Evolutionary conservation across 2,329 filamentous ascomycete species (phyloP), one percentile per base, ranked within the genome.

Genomic region (Talaromyces funiculosus): DNA sequence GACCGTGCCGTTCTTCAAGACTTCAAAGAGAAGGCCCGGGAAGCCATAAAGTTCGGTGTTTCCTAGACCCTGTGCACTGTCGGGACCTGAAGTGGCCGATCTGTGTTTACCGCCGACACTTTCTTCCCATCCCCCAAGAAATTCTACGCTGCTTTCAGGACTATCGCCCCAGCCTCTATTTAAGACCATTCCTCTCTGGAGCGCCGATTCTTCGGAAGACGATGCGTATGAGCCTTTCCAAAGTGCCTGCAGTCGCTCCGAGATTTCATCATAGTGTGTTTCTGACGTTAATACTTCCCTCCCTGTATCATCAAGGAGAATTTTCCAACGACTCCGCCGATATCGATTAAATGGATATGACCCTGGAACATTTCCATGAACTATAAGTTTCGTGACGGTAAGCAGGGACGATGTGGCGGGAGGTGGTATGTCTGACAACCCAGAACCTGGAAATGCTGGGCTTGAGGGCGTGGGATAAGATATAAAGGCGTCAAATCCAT

Each of bases 301-400:
- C 9, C 75, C 71, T 4, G 78, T 65, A 22, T 57, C 40, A 33
- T 75, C 71, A 0, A 79, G 71, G 9, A 84, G 76, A 12, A 96
- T 86, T 56, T 87, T 86, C 94, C 94, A 99, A 42, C 92, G 86
- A 67, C 90, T 91, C 63, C 94, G 86, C 18, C 93, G 87, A 73
- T 97, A 92, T 4, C 94, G 86, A 75, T 99, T 97, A 78, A 99
- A 99, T 10, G 93, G 90, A 72, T 97, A 97, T 1, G 92, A 96
- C 0, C 94, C 94, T 0, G 94, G 94, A 2, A 97, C 86, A 68
- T 99, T 99, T 45, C 90, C 91, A 73, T 99, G 94, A 1, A 99
- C 81, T 18, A 97, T 85, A n/a, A 99, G 73, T 72, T 97, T 97
- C 0, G 90, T 94, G 5, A 90, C 92, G 0, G 94, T 90, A 10